Conservation (phyloP, 2,329 filamentous ascomycete genomes). For the Plectosphaerella sp. region DNA sequence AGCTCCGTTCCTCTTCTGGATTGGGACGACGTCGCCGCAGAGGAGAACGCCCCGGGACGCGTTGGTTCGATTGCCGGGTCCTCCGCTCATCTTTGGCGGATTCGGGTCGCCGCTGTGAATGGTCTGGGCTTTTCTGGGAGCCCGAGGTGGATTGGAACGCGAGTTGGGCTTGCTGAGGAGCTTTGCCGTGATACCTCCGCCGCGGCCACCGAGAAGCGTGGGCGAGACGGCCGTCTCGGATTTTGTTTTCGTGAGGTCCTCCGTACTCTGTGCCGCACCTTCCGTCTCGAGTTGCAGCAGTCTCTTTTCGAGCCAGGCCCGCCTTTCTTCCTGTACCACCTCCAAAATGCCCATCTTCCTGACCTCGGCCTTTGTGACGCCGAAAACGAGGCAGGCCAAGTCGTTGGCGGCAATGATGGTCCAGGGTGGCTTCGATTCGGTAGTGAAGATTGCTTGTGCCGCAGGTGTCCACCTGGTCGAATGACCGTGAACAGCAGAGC, state of each 20-base stretch:
- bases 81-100: slow-evolving; percentile 48
- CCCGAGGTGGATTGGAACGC: slow-evolving; percentile 51
- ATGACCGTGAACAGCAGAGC: slow-evolving; percentile 73
- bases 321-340: slow-evolving; percentile 84
- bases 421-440: slow-evolving; percentile 85
- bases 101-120: slow-evolving; percentile 53
- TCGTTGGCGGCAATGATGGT: slow-evolving; percentile 97
- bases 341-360: slow-evolving; percentile 92
- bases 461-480: slow-evolving; percentile 86
- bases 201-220: slow-evolving; percentile 60
- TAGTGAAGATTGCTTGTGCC: slow-evolving; percentile 95
- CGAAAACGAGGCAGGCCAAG: slow-evolving; percentile 93
- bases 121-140: slow-evolving; percentile 59
- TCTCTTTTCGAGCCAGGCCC: slow-evolving; percentile 86
- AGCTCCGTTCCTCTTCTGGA: slow-evolving; percentile 89
- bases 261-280: slow-evolving; percentile 23
- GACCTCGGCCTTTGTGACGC: slow-evolving; percentile 95
- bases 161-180: slow-evolving; percentile 78
- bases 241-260: slow-evolving; percentile 29
- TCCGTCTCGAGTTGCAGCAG: slow-evolving; percentile 59
- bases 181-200: slow-evolving; percentile 74
- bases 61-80: slow-evolving; percentile 61
- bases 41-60: slow-evolving; percentile 86
- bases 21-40: slow-evolving; percentile 97
- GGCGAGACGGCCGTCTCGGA: slow-evolving; percentile 38